Evolutionary conservation across 169 alveolate species (phyloP).

Genomic region (Plasmodium gaboni): DNA sequence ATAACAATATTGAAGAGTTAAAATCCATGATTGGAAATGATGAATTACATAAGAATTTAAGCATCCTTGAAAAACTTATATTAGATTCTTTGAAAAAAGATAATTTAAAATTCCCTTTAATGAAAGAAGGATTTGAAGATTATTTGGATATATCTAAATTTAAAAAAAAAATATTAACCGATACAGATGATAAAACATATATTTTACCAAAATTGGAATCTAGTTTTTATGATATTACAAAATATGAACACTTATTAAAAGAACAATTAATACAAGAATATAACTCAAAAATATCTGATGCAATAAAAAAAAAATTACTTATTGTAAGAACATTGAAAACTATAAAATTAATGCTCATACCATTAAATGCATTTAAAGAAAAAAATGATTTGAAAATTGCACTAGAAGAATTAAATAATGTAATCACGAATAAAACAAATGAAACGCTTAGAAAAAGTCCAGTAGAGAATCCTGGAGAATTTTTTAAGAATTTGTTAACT

Average conservation of each 20-base stretch:
- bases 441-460: not conserved
- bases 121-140: constrained; percentile 4
- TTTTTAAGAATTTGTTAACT: not conserved
- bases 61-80: constrained; percentile 14
- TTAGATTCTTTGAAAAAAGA: constrained; percentile 30
- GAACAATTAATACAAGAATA: constrained; percentile 15
- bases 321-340: constrained; percentile 16
- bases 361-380: constrained; percentile 8
- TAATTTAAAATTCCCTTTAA: constrained; percentile 19
- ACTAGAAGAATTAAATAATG: constrained; percentile 9
- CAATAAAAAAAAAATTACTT: constrained; percentile 1
- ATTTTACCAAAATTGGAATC: constrained; percentile 8
- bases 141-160: constrained; percentile 34
- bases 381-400: constrained; percentile 11
- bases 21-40: constrained; percentile 24
- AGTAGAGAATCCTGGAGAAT: not conserved
- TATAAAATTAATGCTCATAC: not conserved
- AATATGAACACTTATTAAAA: constrained; percentile 38
- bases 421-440: not conserved
- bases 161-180: not conserved
- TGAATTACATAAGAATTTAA: constrained; percentile 31
- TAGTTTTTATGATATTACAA: constrained; percentile 14
- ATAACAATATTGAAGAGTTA: constrained; percentile 20
- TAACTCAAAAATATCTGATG: constrained; percentile 4
- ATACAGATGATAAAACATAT: not conserved